Conservation (phyloP, 2,329 filamentous ascomycete species). For the Hysterium pulicare region DNA sequence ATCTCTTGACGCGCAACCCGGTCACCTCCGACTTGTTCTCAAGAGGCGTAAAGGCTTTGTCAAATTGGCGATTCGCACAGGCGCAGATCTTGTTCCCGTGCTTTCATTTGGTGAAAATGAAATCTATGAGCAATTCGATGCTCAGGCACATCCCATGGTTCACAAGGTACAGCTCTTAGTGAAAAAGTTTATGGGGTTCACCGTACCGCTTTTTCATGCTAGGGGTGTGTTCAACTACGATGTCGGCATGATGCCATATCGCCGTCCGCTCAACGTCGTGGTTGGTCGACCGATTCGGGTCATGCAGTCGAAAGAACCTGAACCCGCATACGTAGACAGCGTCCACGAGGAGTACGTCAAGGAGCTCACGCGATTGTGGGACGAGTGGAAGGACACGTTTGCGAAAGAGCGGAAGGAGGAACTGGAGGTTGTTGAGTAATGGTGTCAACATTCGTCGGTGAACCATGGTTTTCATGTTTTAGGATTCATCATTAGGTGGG, state of each 20-base stretch:
- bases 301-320: slow-evolving; percentile 59
- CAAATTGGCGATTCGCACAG: slow-evolving; percentile 85
- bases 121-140: slow-evolving; percentile 84
- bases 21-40: slow-evolving; percentile 72
- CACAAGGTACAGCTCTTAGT: slow-evolving; percentile 79
- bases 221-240: slow-evolving; percentile 97
- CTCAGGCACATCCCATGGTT: slow-evolving; percentile 71
- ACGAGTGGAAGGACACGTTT: slow-evolving; percentile 75
- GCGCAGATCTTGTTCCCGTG: slow-evolving; percentile 91
- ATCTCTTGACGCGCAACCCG: slow-evolving; percentile 81
- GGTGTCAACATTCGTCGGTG: too few species aligned
- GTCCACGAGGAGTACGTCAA: slow-evolving; percentile 75
- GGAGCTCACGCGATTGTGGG: slow-evolving; percentile 71
- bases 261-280: slow-evolving; percentile 81
- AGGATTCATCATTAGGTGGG: too few species aligned
- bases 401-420: slow-evolving; percentile 61
- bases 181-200: slow-evolving; percentile 87
- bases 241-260: slow-evolving; percentile 92
- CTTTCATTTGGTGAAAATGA: slow-evolving; percentile 95
- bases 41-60: slow-evolving; percentile 86
- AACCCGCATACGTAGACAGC: slow-evolving; percentile 72
- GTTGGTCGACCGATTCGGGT: slow-evolving; percentile 80
- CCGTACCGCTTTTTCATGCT: slow-evolving; percentile 84
- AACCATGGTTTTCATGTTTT: too few species aligned
- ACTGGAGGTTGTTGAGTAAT: slow-evolving; percentile 62